Conservation (phyloP, 2,329 filamentous ascomycete species). For the Allantophomopsis cytisporea region DNA sequence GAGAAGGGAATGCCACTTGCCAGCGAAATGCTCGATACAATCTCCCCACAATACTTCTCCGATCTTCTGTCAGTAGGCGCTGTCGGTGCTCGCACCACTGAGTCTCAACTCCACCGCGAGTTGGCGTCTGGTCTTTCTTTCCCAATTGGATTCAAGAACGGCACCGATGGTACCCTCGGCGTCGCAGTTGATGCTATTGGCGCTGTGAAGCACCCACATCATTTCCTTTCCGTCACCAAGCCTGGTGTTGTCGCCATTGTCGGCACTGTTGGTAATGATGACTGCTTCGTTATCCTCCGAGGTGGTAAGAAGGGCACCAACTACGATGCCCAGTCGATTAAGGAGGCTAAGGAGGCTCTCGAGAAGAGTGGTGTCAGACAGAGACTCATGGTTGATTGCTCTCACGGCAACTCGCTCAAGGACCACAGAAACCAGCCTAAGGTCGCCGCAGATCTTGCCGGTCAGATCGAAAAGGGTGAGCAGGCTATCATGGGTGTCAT, state of each 20-base stretch:
- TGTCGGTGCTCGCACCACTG: slow-evolving; percentile 90
- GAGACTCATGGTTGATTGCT: slow-evolving; percentile 94
- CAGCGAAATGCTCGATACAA: slow-evolving; percentile 96
- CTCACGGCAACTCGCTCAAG: slow-evolving; percentile 91
- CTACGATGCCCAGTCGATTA: slow-evolving; percentile 76
- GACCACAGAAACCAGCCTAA: slow-evolving; percentile 96
- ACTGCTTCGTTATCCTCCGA: slow-evolving; percentile 92
- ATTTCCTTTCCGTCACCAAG: slow-evolving; percentile 96
- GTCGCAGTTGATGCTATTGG: slow-evolving; percentile 95
- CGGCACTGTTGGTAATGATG: slow-evolving; percentile 85
- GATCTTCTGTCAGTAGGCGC: slow-evolving; percentile 87
- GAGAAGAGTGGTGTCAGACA: slow-evolving; percentile 59
- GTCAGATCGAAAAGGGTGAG: slow-evolving; percentile 79
- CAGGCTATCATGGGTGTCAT: slow-evolving; percentile 89
- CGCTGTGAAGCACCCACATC: slow-evolving; percentile 80
- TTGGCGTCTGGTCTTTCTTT: slow-evolving; percentile 88
- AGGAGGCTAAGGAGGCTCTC: slow-evolving; percentile 68
- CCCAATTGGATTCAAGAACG: slow-evolving; percentile 99
- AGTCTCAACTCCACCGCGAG: slow-evolving; percentile 91
- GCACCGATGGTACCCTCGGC: slow-evolving; percentile 78
- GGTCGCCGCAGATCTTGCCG: slow-evolving; percentile 69
- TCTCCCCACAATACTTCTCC: slow-evolving; percentile 91
- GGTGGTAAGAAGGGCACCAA: slow-evolving; percentile 91
- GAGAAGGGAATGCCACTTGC: slow-evolving; percentile 90
- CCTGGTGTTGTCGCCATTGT: slow-evolving; percentile 91